These are phyloP conservation scores for Dactylonectria estremocensis DNA, from an alignment of 2,329 filamentous ascomycete species.

Conservation along the genomic window DNA sequence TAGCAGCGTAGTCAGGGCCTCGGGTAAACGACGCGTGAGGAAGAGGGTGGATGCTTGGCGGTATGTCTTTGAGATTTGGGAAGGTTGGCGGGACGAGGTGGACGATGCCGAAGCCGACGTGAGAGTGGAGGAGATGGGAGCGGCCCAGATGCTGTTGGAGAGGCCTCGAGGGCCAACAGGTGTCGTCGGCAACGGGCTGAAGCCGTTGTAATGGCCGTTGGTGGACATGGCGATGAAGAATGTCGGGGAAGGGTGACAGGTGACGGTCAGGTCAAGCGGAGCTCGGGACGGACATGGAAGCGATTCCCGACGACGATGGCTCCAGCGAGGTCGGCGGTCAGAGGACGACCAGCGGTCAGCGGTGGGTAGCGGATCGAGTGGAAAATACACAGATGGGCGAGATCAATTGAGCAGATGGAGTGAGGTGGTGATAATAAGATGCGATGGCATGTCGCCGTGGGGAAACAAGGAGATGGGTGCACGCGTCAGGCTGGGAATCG, in stretches of 20 bases:
- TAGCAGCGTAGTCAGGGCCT: constrained; percentile 87
- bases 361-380: neutral
- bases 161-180: constrained; percentile 57
- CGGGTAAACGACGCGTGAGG: constrained; percentile 91
- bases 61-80: constrained; percentile 91
- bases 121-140: constrained; percentile 68
- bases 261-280: constrained; percentile 25
- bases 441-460: constrained; percentile 28
- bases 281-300: constrained; percentile 35
- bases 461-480: constrained; percentile 39
- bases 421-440: constrained; percentile 25
- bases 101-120: constrained; percentile 72
- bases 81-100: constrained; percentile 72
- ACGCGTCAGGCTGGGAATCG: constrained; percentile 45
- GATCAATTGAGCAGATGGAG: constrained; percentile 26
- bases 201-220: constrained; percentile 59
- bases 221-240: constrained; percentile 58
- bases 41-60: constrained; percentile 95
- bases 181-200: constrained; percentile 61
- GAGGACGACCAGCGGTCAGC: constrained; percentile 4
- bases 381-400: constrained; percentile 6
- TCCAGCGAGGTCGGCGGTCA: constrained; percentile 23
- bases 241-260: neutral
- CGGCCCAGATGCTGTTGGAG: constrained; percentile 69
- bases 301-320: constrained; percentile 27